Base-by-base conservation (phyloP, 768 basidiomycete species). In the Punctularia strigosozonata region DNA sequence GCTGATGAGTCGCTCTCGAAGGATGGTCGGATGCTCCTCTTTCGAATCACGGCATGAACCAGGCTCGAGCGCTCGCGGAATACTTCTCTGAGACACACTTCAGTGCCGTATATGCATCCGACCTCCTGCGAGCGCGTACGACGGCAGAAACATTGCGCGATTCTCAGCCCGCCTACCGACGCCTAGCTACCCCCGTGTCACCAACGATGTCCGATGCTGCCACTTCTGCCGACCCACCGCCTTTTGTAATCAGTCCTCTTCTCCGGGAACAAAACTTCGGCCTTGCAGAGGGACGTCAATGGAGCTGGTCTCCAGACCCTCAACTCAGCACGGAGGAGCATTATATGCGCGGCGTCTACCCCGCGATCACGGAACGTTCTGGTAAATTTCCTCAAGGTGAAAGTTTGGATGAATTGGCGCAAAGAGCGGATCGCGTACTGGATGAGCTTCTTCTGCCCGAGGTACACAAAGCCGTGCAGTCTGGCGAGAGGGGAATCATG, bases 1-100 rank as follows among this genome's bases (percentile, higher is more conserved):
- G n/a, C n/a, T n/a, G n/a, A n/a, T n/a, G n/a, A n/a, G n/a, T n/a
- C n/a, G n/a, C n/a, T n/a, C n/a, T n/a, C n/a, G n/a, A n/a, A n/a
- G n/a, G n/a, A n/a, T 80, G 77, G 69, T 69, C 63, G 43, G 81
- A 89, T 56, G 71, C 84, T 8, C 69, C 76, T 1, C 62, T 89
- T 13, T 77, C 79, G 15, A 81, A 79, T 46, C 80, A 86, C 50
- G 85, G 85, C 80, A 53, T 50, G 60, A 52, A 2, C 31, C n/a
- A n/a, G n/a, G n/a, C n/a, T n/a, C n/a, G n/a, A n/a, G n/a, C n/a
- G n/a, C n/a, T n/a, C n/a, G 34, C 31, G 39, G 31, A n/a, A 13
- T 22, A 14, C 14, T n/a, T 2, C n/a, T 22, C 18, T 19, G 26
- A 32, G 14, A 5, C 1, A 8, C 15, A 31, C 14, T 19, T 28